Evolutionary conservation across 352 stramenopile genomes (phyloP).

Genomic region (Globisporangium cylindrosporum): DNA sequence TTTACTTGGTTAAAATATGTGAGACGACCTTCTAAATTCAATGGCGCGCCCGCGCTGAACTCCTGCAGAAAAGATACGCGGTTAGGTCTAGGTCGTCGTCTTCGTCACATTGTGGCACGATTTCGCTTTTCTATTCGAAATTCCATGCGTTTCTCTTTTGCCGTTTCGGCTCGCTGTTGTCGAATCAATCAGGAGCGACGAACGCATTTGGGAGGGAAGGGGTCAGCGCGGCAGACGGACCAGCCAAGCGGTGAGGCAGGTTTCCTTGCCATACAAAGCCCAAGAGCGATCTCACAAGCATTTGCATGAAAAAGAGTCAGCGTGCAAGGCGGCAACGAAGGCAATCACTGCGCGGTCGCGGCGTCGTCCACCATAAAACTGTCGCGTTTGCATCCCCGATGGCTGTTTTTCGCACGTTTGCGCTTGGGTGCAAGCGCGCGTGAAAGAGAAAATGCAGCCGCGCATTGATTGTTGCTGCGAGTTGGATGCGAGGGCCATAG

Average conservation of each 20-base stretch:
- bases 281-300: neutral
- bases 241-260: neutral
- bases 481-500: neutral
- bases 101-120: neutral
- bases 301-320: neutral
- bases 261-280: neutral
- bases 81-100: neutral
- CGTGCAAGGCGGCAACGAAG: neutral
- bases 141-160: conserved; percentile 4
- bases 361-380: neutral
- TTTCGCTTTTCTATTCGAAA: neutral
- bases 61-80: conserved; percentile 1
- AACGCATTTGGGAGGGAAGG: neutral
- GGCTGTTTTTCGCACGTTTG: conserved; percentile 4
- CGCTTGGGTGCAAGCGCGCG: neutral
- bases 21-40: neutral
- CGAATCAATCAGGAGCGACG: neutral
- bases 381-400: neutral
- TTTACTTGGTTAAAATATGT: neutral
- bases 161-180: neutral
- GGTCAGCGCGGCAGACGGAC: neutral
- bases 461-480: neutral
- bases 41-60: neutral
- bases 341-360: neutral
- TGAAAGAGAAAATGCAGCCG: neutral